Evolutionary conservation across 768 basidiomycete genomes (phyloP).

Genomic region (Sarcomyxa edulis): DNA sequence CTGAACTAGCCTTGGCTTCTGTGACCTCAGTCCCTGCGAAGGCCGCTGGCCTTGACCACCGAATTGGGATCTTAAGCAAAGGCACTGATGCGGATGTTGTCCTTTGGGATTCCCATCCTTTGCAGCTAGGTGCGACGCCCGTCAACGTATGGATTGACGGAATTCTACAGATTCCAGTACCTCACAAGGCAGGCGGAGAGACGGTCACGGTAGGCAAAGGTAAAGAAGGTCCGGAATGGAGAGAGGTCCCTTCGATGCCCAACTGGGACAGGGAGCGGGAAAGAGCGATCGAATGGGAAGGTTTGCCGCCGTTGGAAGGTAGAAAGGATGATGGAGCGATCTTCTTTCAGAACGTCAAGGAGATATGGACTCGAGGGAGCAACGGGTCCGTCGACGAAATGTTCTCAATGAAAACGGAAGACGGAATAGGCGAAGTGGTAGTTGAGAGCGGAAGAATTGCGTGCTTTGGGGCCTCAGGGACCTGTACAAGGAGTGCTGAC

Average conservation of each 20-base stretch:
- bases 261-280: conserved; percentile 61
- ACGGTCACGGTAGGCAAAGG: conserved; percentile 38
- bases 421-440: conserved; percentile 27
- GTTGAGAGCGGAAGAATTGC: conserved; percentile 46
- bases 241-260: conserved; percentile 46
- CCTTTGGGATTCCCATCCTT: conserved; percentile 72
- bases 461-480: conserved; percentile 34
- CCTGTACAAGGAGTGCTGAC: conserved; percentile 22
- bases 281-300: conserved; percentile 57
- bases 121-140: conserved; percentile 71
- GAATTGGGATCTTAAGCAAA: conserved; percentile 57
- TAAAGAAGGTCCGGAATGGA: conserved; percentile 38
- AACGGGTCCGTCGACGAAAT: conserved; percentile 26
- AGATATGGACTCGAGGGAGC: conserved; percentile 33
- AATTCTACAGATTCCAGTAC: conserved; percentile 59
- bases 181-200: conserved; percentile 26
- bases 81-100: conserved; percentile 70
- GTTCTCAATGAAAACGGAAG: conserved; percentile 16
- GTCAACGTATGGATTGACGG: conserved; percentile 82
- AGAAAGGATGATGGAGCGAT: conserved; percentile 27
- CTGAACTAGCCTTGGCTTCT: conserved; percentile 53
- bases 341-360: conserved; percentile 65
- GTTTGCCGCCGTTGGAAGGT: conserved; percentile 59
- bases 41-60: conserved; percentile 68
- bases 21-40: conserved; percentile 65